Percentiles rank a stretch among this genome's conserved stretches.
phyloP scores from a whole-genome alignment of 1,284 basidiomycete genomes.

The Sphagnurus paluster region DNA sequence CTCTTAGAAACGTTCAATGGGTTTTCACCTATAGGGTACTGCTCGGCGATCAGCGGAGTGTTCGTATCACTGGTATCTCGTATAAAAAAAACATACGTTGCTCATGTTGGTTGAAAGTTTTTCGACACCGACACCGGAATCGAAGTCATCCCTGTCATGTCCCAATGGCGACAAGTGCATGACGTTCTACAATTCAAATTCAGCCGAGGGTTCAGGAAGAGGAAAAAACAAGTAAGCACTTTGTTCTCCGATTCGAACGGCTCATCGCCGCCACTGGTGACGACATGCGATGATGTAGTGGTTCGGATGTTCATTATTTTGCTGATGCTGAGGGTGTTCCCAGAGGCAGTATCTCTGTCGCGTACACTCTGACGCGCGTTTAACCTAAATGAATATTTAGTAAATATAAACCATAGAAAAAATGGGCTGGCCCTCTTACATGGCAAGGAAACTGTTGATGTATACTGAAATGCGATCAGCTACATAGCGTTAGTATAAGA shows the following conservation, averaged over 20 bases:
- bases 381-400: slow-evolving; percentile 18
- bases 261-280: not conserved
- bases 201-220: not conserved
- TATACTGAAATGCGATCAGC: too few species aligned
- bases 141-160: slow-evolving; percentile 5
- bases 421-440: slow-evolving; percentile 10
- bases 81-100: too few species aligned
- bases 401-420: not conserved
- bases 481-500: not conserved
- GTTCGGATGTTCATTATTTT: slow-evolving; percentile 17
- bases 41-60: too few species aligned
- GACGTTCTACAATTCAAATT: slow-evolving; percentile 2
- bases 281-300: slow-evolving; percentile 12
- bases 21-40: not conserved
- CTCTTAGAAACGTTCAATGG: too few species aligned
- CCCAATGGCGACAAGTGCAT: slow-evolving; percentile 11
- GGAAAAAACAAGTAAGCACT: slow-evolving; percentile 7
- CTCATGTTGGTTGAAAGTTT: slow-evolving; percentile 1
- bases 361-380: slow-evolving; percentile 25
- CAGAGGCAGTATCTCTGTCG: slow-evolving; percentile 19
- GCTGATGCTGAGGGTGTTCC: slow-evolving; percentile 12
- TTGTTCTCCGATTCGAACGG: slow-evolving; percentile 7
- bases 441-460: slow-evolving; percentile 26
- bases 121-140: slow-evolving; percentile 4
- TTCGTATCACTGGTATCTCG: too few species aligned